Evolutionary conservation across 2,329 filamentous ascomycete genomes (phyloP), one percentile per base, ranked within the genome.

Genomic region (Penicillium sp.): DNA sequence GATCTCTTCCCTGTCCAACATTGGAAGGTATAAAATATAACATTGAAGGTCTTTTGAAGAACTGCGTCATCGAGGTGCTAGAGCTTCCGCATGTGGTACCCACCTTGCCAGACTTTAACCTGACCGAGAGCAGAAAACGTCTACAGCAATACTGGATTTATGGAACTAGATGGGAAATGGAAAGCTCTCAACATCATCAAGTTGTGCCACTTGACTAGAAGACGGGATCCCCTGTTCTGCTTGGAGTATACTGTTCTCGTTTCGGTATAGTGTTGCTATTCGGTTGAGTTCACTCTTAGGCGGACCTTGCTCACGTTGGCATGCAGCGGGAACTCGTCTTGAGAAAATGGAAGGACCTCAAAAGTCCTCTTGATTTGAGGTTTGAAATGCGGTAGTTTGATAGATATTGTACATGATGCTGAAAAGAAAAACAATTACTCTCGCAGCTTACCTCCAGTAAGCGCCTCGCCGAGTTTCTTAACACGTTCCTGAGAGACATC

Each of bases 391-490:
- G 51, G 51, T 34, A 53, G 53, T 43, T 54, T 56, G 37, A 49
- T 53, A 54, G 52, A 55, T 61, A 61, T 56, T 60, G 54, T 61
- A 61, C 58, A 61, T 47, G 53, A 52, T 54, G 43, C 48, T 26
- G 32, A 21, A 33, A 34, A 45, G 40, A 41, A 34, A 32, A 49
- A 6, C 17, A n/a, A 48, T 49, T 42, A 38, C 41, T 45, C 50
- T 65, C 58, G 72, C 66, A 81, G 72, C 72, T 82, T 84, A 45
- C 83, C 83, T 48, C 83, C 83, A 19, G 82, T 86, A 60, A 87
- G 73, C 60, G 78, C 76, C 67, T 85, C 83, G 8, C 78, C 81
- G 62, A 87, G 77, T 66, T 75, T 79, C 70, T 76, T 79, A 62
- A 85, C 74, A 58, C 83, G 75, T 54, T 78, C 72, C 62, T 77